A percentile compares a stretch with the other conserved stretches of the same genome.
Evolutionary conservation across 257 asterid genomes (phyloP).

Genomic region (Solanum pimpinellifolium): DNA sequence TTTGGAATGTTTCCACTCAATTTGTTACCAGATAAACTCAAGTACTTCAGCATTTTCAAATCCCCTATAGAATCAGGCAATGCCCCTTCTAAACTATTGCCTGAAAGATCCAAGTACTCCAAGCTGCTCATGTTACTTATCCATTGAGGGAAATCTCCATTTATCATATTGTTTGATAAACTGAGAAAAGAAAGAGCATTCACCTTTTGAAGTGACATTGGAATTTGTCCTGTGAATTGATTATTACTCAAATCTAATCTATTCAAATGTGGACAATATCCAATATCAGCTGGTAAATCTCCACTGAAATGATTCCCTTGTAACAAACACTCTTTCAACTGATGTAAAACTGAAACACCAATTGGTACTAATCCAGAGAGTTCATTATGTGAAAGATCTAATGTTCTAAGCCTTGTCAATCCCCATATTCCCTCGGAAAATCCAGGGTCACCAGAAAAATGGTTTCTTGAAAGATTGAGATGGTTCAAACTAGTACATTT

Average conservation of each 20-base stretch:
- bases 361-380: conserved; percentile 45
- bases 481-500: conserved; percentile 48
- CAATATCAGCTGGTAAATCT: conserved; percentile 53
- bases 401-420: conserved; percentile 48
- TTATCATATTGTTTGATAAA: conserved; percentile 35
- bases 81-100: conserved; percentile 43
- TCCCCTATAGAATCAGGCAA: conserved; percentile 48
- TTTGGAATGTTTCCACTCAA: conserved; percentile 47
- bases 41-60: conserved; percentile 28
- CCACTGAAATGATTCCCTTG: conserved; percentile 59
- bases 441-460: conserved; percentile 50
- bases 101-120: conserved; percentile 42
- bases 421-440: conserved; percentile 36
- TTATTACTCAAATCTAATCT: conserved; percentile 46
- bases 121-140: conserved; percentile 33
- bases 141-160: conserved; percentile 77
- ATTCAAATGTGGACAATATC: conserved; percentile 57
- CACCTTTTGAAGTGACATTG: conserved; percentile 44
- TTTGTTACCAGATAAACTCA: conserved; percentile 33
- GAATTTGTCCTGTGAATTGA: conserved; percentile 34
- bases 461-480: conserved; percentile 52
- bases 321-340: conserved; percentile 50
- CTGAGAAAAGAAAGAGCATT: conserved; percentile 25
- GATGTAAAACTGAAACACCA: conserved; percentile 43
- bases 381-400: conserved; percentile 62